Evolutionary conservation across 2,329 filamentous ascomycete species (phyloP).

Genomic region (Claviceps cyperi): DNA sequence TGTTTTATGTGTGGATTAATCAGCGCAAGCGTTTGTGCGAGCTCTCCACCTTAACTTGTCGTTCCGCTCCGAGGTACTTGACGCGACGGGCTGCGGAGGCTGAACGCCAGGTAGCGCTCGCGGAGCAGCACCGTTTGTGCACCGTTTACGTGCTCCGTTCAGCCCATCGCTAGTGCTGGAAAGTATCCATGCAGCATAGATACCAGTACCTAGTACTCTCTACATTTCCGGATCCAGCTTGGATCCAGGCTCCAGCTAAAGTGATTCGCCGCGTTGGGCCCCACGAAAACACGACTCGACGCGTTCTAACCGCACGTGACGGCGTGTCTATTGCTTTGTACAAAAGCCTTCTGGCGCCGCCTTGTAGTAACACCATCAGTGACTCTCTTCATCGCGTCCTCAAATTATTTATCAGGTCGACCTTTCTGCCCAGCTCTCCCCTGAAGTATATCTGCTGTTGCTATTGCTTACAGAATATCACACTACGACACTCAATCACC

Average conservation of each 20-base stretch:
- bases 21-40: no score
- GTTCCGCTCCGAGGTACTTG: conserved; percentile 2
- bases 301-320: conserved; percentile 24
- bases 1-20: no score
- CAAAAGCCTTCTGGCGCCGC: conserved; percentile 24
- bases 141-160: not conserved
- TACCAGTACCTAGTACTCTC: no score
- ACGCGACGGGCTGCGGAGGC: conserved; percentile 6
- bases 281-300: conserved; percentile 18
- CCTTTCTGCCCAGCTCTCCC: conserved; percentile 9
- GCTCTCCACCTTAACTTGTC: no score
- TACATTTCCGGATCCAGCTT: not conserved
- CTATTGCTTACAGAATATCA: conserved; percentile 7
- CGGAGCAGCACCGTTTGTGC: no score
- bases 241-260: conserved; percentile 7
- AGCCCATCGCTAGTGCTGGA: not conserved
- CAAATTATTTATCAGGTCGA: conserved; percentile 10
- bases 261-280: conserved; percentile 10
- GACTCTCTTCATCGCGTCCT: conserved; percentile 17
- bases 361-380: conserved; percentile 8
- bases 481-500: conserved; percentile 5
- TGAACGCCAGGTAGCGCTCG: no score
- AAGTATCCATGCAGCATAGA: not conserved
- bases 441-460: conserved; percentile 8
- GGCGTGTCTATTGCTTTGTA: conserved; percentile 18